Base-by-base conservation (phyloP, 495 filamentous ascomycete genomes). In the Trichoderma reesei region DNA sequence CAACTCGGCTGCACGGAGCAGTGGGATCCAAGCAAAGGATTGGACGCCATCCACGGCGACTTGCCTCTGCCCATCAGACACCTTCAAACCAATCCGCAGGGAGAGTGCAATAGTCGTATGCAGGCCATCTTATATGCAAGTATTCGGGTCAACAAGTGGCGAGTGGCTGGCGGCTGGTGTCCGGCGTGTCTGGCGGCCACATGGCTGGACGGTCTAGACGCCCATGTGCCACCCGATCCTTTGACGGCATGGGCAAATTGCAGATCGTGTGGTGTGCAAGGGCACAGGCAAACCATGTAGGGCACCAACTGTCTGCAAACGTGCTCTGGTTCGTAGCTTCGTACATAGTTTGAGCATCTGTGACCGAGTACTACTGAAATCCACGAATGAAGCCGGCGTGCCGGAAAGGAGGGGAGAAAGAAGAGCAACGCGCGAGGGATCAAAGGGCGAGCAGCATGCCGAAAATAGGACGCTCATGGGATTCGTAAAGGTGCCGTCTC, bases 171-270 rank as follows among this genome's bases (percentile, higher is more conserved):
- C 26, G 51, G 51, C 51, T 13, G 34, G 31, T 14, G 26, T 10
- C 51, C 11, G 26, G 33, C 34, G 51, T 56, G 26, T 56, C 31
- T 56, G 51, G 51, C 51, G 51, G 51, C 51, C 51, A 56, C 31
- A 34, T 56, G 51, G 51, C 51, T 34, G 51, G 51, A 14, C 20
- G 51, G 51, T 26, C 51, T 16, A 56, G 51, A 56, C 20, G 51
- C 51, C 51, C 26, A 56, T 56, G 51, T 56, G 51, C 51, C 51
- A 31, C 20, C 42, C 51, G 51, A 56, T 56, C 51, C 51, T 13
- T 34, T 56, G 51, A 33, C 34, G 34, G 20, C 0, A 33, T 33
- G 51, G 51, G 20, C 51, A 11, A 33, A 10, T 20, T 34, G 51
- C 26, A 31, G 51, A 56, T 56, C 51, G 51, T 26, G 51, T 26